phyloP scores from a whole-genome alignment of 2,329 filamentous ascomycete species.

The Blastomyces percursus region DNA sequence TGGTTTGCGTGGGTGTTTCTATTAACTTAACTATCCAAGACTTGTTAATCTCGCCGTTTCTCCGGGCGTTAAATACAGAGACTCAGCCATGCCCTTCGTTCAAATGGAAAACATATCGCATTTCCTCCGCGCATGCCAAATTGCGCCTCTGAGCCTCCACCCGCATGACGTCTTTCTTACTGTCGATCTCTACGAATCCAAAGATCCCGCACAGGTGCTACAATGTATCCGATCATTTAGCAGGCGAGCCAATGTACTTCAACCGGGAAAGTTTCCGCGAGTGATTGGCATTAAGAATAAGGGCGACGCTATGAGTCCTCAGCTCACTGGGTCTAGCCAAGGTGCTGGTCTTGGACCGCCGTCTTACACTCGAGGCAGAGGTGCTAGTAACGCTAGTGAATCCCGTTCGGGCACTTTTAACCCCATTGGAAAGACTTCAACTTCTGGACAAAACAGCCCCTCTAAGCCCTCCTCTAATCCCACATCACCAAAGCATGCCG shows the following conservation, averaged over 20 bases:
- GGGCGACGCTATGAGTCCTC: slow-evolving; percentile 51
- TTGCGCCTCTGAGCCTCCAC: slow-evolving; percentile 72
- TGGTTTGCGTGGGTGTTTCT: slow-evolving; percentile 16
- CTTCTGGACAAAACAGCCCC: slow-evolving; percentile 48
- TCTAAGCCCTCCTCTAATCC: slow-evolving; percentile 48
- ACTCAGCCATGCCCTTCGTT: slow-evolving; percentile 91
- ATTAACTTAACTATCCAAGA: slow-evolving; percentile 36
- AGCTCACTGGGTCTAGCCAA: slow-evolving; percentile 52
- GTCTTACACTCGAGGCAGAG: slow-evolving; percentile 26
- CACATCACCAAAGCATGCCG: slow-evolving; percentile 37
- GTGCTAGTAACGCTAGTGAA: slow-evolving; percentile 46
- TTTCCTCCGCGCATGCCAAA: slow-evolving; percentile 80
- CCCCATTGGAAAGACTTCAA: slow-evolving; percentile 30
- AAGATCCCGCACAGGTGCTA: slow-evolving; percentile 90
- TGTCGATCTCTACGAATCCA: slow-evolving; percentile 88
- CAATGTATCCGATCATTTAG: slow-evolving; percentile 91
- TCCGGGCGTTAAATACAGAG: slow-evolving; percentile 75
- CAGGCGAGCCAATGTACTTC: slow-evolving; percentile 63
- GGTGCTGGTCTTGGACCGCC: slow-evolving; percentile 36
- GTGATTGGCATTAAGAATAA: slow-evolving; percentile 63
- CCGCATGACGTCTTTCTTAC: slow-evolving; percentile 95
- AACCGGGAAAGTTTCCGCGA: slow-evolving; percentile 61
- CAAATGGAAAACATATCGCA: slow-evolving; percentile 99
- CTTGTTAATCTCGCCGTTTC: slow-evolving; percentile 71
- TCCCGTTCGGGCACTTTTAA: slow-evolving; percentile 34